These are phyloP conservation scores for Fraxinus greggii DNA, from an alignment of 305 asterid genomes.

Conservation along the genomic window DNA sequence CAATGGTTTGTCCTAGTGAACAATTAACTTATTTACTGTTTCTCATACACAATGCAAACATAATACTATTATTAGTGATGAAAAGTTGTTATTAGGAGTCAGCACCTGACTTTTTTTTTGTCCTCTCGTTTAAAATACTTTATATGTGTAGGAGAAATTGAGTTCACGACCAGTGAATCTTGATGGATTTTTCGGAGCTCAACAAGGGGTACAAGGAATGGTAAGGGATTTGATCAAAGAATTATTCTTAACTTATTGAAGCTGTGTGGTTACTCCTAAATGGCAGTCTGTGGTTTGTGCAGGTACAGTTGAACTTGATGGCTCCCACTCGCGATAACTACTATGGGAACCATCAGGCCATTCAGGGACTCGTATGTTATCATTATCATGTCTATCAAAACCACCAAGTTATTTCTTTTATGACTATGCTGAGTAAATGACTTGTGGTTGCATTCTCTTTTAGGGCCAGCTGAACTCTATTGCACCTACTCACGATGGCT, in stretches of 20 bases:
- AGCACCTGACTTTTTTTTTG: not conserved
- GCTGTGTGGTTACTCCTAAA: conserved; percentile 23
- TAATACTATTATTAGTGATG: not conserved
- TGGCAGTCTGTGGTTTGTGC: conserved; percentile 34
- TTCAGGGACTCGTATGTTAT: conserved; percentile 84
- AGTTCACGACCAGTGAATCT: conserved; percentile 70
- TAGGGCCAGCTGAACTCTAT: conserved; percentile 94
- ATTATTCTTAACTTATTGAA: not conserved
- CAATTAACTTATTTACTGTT: conserved; percentile 19
- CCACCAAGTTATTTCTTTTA: not conserved
- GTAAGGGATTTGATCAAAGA: conserved; percentile 39
- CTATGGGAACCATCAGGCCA: conserved; percentile 74
- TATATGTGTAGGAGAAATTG: conserved; percentile 65
- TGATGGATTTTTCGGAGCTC: conserved; percentile 78
- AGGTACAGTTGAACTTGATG: conserved; percentile 94
- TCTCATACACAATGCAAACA: not conserved
- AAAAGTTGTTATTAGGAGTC: not conserved
- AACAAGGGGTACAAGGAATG: conserved; percentile 87
- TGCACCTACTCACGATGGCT: conserved; percentile 85
- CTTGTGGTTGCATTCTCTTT: conserved; percentile 25
- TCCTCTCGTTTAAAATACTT: conserved; percentile 1
- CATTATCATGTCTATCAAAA: conserved; percentile 17
- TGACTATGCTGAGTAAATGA: conserved; percentile 10
- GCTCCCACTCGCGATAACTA: conserved; percentile 85
- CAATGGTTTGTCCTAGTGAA: conserved; percentile 59